phyloP scores from a whole-genome alignment of 208 protist genomes.

The Crithidia fasciculata region DNA sequence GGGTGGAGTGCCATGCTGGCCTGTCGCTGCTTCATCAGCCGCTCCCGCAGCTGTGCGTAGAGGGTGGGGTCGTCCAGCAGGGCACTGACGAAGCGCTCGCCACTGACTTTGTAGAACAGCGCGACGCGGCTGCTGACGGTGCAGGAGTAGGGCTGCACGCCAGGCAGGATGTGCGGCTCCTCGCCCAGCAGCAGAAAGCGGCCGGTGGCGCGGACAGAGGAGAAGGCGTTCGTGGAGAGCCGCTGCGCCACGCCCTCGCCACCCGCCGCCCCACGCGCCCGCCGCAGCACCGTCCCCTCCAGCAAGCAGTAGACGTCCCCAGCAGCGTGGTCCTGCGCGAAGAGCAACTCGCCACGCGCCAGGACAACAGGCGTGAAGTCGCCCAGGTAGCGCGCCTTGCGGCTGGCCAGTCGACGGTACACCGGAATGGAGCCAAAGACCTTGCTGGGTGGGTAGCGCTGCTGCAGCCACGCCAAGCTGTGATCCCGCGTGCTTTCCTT shows the following conservation, averaged over 20 bases:
- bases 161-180: constrained; percentile 83
- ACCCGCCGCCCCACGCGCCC: constrained; percentile 37
- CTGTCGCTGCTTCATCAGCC: constrained; percentile 51
- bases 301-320: constrained; percentile 85
- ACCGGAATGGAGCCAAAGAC: constrained; percentile 73
- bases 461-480: constrained; percentile 46
- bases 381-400: constrained; percentile 48
- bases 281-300: constrained; percentile 74
- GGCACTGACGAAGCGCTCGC: constrained; percentile 76
- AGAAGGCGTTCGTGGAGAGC: constrained; percentile 62
- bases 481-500: constrained; percentile 51
- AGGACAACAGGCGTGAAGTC: constrained; percentile 77
- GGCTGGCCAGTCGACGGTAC: constrained; percentile 62
- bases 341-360: constrained; percentile 71
- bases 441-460: constrained; percentile 46
- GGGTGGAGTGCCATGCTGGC: constrained; percentile 74
- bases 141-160: constrained; percentile 75
- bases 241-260: constrained; percentile 54
- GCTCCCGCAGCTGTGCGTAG: constrained; percentile 67
- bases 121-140: constrained; percentile 72
- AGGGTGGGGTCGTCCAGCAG: constrained; percentile 82
- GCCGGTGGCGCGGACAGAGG: constrained; percentile 48
- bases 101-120: constrained; percentile 69
- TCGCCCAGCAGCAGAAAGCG: constrained; percentile 87
- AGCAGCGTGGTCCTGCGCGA: constrained; percentile 69